Conservation (phyloP, 768 basidiomycete species). For the Pholiota conissans region DNA sequence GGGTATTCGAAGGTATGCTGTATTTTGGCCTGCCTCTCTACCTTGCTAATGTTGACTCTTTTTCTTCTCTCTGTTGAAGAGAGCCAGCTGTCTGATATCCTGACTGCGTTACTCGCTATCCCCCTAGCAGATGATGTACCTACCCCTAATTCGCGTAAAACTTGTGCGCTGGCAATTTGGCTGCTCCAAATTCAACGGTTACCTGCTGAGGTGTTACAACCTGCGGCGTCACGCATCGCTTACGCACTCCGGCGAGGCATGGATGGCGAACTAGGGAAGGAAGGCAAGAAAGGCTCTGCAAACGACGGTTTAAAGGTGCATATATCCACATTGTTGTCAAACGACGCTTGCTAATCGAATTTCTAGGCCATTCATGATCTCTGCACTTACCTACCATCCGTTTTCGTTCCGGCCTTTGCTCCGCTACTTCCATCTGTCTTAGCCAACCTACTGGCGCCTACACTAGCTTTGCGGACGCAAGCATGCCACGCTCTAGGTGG, state of each 20-base stretch:
- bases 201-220: conserved; percentile 57
- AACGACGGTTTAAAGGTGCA: conserved; percentile 77
- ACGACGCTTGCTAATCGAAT: neutral
- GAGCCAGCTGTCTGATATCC: conserved; percentile 54
- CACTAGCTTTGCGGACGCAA: conserved; percentile 63
- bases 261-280: conserved; percentile 83
- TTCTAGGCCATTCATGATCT: conserved; percentile 72
- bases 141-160: conserved; percentile 85
- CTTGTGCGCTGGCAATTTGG: conserved; percentile 76
- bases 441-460: conserved; percentile 61
- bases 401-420: conserved; percentile 70
- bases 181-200: conserved; percentile 72
- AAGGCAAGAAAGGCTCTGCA: conserved; percentile 83
- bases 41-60: conserved; percentile 7
- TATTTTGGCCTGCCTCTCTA: conserved; percentile 12
- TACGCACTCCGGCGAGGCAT: conserved; percentile 74
- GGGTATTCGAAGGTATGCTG: conserved; percentile 59
- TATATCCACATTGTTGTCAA: conserved; percentile 11
- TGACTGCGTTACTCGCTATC: conserved; percentile 68
- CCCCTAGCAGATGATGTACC: conserved; percentile 69
- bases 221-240: conserved; percentile 66
- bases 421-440: conserved; percentile 59
- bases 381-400: conserved; percentile 56
- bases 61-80: conserved; percentile 49
- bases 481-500: conserved; percentile 79